These are phyloP conservation scores for Pyronema domesticum DNA, from an alignment of 495 filamentous ascomycete genomes.

Conservation along the genomic window DNA sequence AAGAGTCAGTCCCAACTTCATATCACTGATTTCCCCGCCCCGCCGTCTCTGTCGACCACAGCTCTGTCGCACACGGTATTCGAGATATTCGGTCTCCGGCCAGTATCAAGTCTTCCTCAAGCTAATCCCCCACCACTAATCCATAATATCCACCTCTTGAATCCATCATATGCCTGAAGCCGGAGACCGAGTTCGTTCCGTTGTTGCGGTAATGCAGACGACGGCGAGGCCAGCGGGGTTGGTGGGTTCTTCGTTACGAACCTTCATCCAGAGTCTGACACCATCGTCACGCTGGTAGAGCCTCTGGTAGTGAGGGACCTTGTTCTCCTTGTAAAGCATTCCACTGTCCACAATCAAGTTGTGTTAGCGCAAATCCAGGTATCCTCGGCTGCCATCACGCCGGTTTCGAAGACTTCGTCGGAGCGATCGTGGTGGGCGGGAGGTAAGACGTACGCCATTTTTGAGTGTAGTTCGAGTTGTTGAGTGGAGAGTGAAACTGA, in stretches of 20 bases:
- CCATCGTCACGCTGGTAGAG: constrained; percentile 38
- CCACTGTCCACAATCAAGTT: constrained; percentile 11
- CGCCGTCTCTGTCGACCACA: background rate
- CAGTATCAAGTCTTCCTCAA: too few relatives aligned
- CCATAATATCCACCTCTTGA: too few relatives aligned
- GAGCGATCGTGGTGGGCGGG: background rate
- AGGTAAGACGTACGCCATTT: constrained; percentile 31
- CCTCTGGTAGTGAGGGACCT: constrained; percentile 51
- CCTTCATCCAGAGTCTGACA: constrained; percentile 42
- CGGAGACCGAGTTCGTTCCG: too few relatives aligned
- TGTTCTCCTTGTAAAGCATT: constrained; percentile 50
- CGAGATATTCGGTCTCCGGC: background rate
- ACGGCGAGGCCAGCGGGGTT: too few relatives aligned
- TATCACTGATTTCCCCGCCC: background rate
- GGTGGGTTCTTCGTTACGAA: constrained; percentile 26
- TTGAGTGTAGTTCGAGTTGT: constrained; percentile 25
- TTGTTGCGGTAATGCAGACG: too few relatives aligned
- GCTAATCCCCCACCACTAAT: too few relatives aligned
- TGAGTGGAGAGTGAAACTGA: constrained; percentile 9
- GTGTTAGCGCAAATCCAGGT: background rate
- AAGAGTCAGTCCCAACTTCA: background rate
- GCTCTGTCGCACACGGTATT: background rate
- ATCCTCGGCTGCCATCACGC: background rate
- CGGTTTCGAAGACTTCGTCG: background rate
- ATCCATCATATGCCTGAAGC: too few relatives aligned